These are phyloP conservation scores for Auricularia sp. DNA, from an alignment of 768 basidiomycete genomes.

Conservation along the genomic window DNA sequence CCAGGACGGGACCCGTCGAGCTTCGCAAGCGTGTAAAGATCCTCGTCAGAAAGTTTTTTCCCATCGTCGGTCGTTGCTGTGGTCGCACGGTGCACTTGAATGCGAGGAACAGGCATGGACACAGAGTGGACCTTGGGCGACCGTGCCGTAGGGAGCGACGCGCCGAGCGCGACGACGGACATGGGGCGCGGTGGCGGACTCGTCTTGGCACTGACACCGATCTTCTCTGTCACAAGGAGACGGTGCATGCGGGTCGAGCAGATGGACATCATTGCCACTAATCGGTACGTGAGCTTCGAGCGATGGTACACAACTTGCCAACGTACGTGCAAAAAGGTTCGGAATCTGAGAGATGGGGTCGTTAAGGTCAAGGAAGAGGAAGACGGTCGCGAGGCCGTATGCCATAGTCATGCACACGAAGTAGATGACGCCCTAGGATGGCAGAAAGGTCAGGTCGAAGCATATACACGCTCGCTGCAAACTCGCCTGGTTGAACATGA, in stretches of 20 bases:
- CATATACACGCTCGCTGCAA: neutral
- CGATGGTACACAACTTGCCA: neutral
- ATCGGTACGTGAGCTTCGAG: too few species aligned
- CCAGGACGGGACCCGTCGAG: neutral
- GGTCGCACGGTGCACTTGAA: neutral
- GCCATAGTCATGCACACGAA: neutral
- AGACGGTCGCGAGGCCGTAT: neutral
- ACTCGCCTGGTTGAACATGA: neutral
- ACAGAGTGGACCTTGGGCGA: neutral
- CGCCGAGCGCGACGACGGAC: neutral
- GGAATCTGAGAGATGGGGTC: neutral
- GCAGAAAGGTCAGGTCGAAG: neutral
- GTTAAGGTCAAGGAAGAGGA: neutral
- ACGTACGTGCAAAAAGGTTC: neutral
- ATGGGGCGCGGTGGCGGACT: neutral
- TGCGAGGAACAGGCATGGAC: neutral
- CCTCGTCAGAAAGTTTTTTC: neutral
- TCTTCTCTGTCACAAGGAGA: neutral
- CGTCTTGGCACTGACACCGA: neutral
- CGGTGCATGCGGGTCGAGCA: neutral
- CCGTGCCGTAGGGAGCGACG: neutral
- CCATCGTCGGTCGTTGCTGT: neutral
- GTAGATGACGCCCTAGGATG: neutral
- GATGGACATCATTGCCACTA: neutral
- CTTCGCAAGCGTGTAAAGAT: neutral